These are phyloP conservation scores for Mucor velutinosus DNA, from an alignment of 371 early-diverging fungal genomes.

Conservation along the genomic window DNA sequence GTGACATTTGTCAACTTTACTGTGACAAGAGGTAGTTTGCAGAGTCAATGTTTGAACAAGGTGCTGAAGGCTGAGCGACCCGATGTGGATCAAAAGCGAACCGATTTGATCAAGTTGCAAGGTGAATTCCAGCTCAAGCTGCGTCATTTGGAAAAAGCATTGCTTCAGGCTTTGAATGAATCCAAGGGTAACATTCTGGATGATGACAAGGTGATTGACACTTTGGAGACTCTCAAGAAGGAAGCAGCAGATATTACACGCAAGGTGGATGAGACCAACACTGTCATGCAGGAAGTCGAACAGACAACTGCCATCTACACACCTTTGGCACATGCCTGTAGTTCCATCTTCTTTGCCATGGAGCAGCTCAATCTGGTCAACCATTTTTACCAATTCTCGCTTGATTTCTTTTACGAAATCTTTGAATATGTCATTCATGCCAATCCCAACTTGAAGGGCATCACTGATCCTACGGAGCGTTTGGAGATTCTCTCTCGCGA, in stretches of 20 bases:
- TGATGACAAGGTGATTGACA: constrained; percentile 93
- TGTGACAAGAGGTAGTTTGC: constrained; percentile 93
- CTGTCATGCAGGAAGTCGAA: constrained; percentile 95
- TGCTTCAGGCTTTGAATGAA: constrained; percentile 92
- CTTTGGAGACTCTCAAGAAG: constrained; percentile 92
- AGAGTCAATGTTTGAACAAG: constrained; percentile 95
- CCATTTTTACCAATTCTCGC: constrained; percentile 97
- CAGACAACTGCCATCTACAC: constrained; percentile 87
- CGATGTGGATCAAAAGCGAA: constrained; percentile 92
- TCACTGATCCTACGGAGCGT: constrained; percentile 76
- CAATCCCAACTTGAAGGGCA: constrained; percentile 72
- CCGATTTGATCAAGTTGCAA: constrained; percentile 92
- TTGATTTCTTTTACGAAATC: constrained; percentile 95
- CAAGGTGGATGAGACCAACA: constrained; percentile 94
- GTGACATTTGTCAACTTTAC: constrained; percentile 99
- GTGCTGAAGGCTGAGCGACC: constrained; percentile 94
- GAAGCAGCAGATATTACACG: constrained; percentile 94
- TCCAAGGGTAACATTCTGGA: constrained; percentile 97
- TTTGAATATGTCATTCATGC: constrained; percentile 87
- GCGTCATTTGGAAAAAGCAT: constrained; percentile 90
- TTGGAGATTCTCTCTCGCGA: constrained; percentile 79
- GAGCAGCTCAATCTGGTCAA: constrained; percentile 90
- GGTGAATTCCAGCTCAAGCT: constrained; percentile 95
- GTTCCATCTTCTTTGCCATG: constrained; percentile 94
- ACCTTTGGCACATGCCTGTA: constrained; percentile 91